phyloP scores from a whole-genome alignment of 352 stramenopile species.

The Pelagophyceae sp. region DNA sequence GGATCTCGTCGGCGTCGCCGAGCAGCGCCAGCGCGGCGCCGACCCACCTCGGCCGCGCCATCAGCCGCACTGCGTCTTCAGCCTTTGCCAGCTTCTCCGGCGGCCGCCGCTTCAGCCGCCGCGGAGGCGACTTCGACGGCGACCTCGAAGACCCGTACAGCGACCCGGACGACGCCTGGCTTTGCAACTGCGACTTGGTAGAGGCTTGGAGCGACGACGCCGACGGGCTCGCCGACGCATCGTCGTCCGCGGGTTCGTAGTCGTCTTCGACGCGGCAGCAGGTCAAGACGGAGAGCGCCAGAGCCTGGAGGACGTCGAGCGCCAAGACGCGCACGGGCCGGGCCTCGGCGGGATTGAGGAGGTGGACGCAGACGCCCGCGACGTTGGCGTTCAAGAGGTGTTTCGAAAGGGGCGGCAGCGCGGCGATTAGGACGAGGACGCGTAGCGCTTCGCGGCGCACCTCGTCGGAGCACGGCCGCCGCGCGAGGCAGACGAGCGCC shows the following conservation, averaged over 20 bases:
- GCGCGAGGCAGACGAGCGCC: not conserved
- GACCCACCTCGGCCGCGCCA: not conserved
- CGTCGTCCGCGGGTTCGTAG: not conserved
- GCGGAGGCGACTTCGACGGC: too few relatives aligned
- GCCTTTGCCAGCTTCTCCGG: not conserved
- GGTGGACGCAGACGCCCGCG: not conserved
- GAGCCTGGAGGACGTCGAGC: constrained; percentile 12
- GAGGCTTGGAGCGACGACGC: too few relatives aligned
- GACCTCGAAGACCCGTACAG: too few relatives aligned
- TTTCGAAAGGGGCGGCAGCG: not conserved
- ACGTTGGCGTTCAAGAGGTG: not conserved
- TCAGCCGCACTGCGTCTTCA: not conserved
- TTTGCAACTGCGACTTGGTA: too few relatives aligned
- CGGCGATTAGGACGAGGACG: not conserved
- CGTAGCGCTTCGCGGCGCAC: not conserved
- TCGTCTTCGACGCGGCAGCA: not conserved
- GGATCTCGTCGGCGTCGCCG: not conserved
- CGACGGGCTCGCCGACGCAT: too few relatives aligned
- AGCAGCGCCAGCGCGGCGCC: not conserved
- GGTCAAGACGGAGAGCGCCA: not conserved
- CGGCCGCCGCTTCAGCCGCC: not conserved
- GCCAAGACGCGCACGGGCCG: not conserved
- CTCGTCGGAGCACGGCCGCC: not conserved
- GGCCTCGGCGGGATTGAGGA: not conserved
- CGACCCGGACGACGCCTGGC: too few relatives aligned